phyloP scores from a whole-genome alignment of 2,329 filamentous ascomycete genomes.

The Pestalotiopsis fici region DNA sequence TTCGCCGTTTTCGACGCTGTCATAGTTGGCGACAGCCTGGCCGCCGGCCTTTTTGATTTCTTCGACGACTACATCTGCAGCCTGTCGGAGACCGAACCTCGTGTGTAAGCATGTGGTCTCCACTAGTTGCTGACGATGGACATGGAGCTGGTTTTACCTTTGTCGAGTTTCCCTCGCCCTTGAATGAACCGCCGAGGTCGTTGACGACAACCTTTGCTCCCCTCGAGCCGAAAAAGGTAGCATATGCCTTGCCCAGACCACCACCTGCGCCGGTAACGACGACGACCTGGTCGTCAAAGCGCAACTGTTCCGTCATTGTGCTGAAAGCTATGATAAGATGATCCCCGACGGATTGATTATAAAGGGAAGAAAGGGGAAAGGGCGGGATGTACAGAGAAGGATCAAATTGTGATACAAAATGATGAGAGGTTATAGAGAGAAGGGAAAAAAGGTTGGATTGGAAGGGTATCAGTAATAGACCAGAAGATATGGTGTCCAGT shows the following conservation, averaged over 20 bases:
- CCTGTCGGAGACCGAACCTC: slow-evolving; percentile 43
- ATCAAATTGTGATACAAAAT: background rate
- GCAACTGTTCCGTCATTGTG: slow-evolving; percentile 43
- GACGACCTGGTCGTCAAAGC: slow-evolving; percentile 86
- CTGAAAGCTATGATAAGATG: slow-evolving; percentile 9
- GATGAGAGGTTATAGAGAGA: too few species aligned
- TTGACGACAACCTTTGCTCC: slow-evolving; percentile 97
- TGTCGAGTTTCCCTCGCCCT: slow-evolving; percentile 84
- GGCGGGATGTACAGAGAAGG: background rate
- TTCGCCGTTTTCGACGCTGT: slow-evolving; percentile 90
- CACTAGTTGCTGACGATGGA: background rate
- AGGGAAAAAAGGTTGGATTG: background rate
- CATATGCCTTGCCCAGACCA: slow-evolving; percentile 80
- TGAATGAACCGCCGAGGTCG: slow-evolving; percentile 89
- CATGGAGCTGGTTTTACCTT: slow-evolving; percentile 60
- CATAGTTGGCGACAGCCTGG: slow-evolving; percentile 97
- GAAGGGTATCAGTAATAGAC: background rate
- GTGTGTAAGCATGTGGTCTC: background rate
- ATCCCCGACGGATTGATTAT: background rate
- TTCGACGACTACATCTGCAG: slow-evolving; percentile 79
- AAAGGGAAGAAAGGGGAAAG: background rate
- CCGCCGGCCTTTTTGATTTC: slow-evolving; percentile 87
- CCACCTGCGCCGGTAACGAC: slow-evolving; percentile 86
- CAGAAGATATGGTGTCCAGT: background rate
- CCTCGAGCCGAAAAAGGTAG: slow-evolving; percentile 85